Conservation (phyloP, 2,329 filamentous ascomycete species). For the Trichothecium roseum region DNA sequence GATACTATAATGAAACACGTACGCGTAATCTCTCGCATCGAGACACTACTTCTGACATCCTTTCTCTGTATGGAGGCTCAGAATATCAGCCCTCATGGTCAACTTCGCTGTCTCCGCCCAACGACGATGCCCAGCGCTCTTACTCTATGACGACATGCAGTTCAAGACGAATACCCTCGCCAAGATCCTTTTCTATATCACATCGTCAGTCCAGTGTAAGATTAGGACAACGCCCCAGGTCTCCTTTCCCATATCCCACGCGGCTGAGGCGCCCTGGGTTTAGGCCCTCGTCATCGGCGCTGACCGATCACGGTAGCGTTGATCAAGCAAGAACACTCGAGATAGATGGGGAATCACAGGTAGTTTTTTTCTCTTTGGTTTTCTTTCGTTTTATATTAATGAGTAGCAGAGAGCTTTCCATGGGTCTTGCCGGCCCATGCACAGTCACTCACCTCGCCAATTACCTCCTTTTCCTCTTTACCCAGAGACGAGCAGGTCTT, state of each 20-base stretch:
- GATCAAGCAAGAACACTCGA: conserved; percentile 41
- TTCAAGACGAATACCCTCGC: conserved; percentile 33
- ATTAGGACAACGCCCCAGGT: conserved; percentile 40
- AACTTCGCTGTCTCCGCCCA: conserved; percentile 30
- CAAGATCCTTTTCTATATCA: conserved; percentile 35
- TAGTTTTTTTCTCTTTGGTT: conserved; percentile 11
- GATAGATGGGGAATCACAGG: conserved; percentile 35
- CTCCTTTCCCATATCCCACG: conserved; percentile 48
- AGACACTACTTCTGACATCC: conserved; percentile 43
- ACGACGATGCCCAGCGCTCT: conserved; percentile 37
- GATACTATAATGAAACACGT: neutral
- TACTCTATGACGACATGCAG: conserved; percentile 45
- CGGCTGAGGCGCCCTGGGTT: conserved; percentile 44
- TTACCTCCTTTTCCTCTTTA: conserved; percentile 28
- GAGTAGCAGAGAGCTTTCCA: conserved; percentile 31
- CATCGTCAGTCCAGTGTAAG: conserved; percentile 33
- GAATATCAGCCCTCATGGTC: conserved; percentile 34
- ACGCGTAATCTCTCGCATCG: conserved; percentile 20
- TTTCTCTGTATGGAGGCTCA: conserved; percentile 41
- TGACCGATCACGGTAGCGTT: conserved; percentile 34
- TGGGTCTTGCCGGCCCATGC: conserved; percentile 27
- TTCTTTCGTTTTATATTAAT: conserved; percentile 1
- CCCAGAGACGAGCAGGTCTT: conserved; percentile 28
- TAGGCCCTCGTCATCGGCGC: conserved; percentile 36
- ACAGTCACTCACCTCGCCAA: conserved; percentile 22